Evolutionary conservation across 169 alveolate species (phyloP), one percentile per base, ranked within the genome.

Genomic region (Blepharisma undulans): DNA sequence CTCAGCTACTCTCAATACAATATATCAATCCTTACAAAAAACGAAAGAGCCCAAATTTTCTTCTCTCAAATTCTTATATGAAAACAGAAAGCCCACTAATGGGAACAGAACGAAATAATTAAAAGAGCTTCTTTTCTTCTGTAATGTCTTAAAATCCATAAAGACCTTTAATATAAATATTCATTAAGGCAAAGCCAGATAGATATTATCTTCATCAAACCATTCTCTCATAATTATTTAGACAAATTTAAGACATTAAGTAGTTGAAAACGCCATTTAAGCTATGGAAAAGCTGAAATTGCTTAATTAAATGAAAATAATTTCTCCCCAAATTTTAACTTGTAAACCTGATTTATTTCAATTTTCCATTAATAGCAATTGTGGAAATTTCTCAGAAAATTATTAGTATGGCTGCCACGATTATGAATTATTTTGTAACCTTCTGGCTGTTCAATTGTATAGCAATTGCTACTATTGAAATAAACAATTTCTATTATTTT

Each of bases 1-100:
- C 25, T 66, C 34, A 27, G 6, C 29, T 27, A 25, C 61, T 21
- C 87, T 79, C 29, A 79, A 21, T 16, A 79, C 72, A 10, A 79
- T 79, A 33, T 79, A 66, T 12, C 87, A 12, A 79, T 12, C 34
- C 87, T 79, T 16, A 66, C 87, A 25, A 34, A 25, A 21, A 79
- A 79, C 10, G 19, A 79, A 21, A 79, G 61, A 79, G 87, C 29
- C 87, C 87, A 79, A 33, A 66, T 79, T n/a, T 66, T 33, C 87
- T 79, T 21, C 87, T 79, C 34, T n/a, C 87, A 21, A 12, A 12
- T 14, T 79, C 87, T 79, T 79, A 66, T 25, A 33, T 66, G 25
- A 79, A 22, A 30, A 79, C 34, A 33, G 87, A 79, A 12, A 79
- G 34, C 10, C 87, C 87, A 16, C 71, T 25, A 7, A 79, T 21